phyloP scores from a whole-genome alignment of 2,329 filamentous ascomycete genomes.

The Trichoderma sp. region DNA sequence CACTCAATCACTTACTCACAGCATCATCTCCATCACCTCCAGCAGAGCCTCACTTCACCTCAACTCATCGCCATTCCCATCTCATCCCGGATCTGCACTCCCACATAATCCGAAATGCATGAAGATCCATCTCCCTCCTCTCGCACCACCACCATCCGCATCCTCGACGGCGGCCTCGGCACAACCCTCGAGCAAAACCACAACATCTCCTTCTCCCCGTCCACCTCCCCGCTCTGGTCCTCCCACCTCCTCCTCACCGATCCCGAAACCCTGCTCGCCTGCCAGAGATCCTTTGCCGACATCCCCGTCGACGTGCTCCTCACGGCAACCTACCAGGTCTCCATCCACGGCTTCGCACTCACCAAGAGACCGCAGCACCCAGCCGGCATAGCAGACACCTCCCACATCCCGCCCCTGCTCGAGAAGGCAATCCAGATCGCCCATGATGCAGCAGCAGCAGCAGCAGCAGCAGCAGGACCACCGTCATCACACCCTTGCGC shows the following conservation, averaged over 20 bases:
- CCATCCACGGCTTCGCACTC: constrained; percentile 56
- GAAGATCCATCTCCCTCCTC: background rate
- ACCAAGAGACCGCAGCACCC: constrained; percentile 50
- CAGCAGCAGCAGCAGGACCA: constrained; percentile 36
- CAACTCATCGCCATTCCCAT: no score
- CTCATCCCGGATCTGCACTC: no score
- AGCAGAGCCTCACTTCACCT: no score
- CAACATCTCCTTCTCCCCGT: constrained; percentile 51
- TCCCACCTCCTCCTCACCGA: constrained; percentile 64
- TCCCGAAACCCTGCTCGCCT: constrained; percentile 53
- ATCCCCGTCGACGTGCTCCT: constrained; percentile 65
- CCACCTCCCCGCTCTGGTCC: constrained; percentile 65
- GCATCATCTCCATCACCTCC: no score
- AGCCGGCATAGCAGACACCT: constrained; percentile 44
- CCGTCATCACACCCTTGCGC: background rate
- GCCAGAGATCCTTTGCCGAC: constrained; percentile 58
- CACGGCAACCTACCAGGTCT: constrained; percentile 70
- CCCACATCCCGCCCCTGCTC: constrained; percentile 47
- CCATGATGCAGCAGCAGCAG: constrained; percentile 38
- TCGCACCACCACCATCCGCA: constrained; percentile 39
- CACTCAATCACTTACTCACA: no score
- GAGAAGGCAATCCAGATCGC: constrained; percentile 50
- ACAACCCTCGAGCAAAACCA: constrained; percentile 65
- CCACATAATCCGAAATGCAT: background rate
- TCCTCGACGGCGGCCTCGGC: constrained; percentile 69